Conservation (phyloP, 495 filamentous ascomycete species). For the Aspergillus affinis region DNA sequence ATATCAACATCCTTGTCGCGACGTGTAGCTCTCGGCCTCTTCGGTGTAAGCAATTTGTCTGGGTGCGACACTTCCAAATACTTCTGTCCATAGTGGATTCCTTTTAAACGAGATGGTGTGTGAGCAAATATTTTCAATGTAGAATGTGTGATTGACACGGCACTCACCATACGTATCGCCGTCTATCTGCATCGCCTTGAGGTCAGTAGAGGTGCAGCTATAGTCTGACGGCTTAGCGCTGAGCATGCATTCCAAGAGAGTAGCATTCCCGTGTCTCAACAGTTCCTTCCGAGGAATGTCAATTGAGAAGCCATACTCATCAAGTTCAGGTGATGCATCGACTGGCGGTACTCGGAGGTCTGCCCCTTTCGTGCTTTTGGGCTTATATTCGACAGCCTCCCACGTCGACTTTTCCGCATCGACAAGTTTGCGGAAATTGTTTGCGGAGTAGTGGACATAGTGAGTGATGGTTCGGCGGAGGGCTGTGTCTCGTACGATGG, state of each 20-base stretch:
- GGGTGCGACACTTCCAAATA: neutral
- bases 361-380: slow-evolving; percentile 36
- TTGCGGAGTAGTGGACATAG: slow-evolving; percentile 58
- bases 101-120: slow-evolving; percentile 7
- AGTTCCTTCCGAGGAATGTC: slow-evolving; percentile 30
- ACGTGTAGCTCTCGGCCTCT: neutral
- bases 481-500: slow-evolving; percentile 60
- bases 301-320: slow-evolving; percentile 54
- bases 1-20: slow-evolving; percentile 1
- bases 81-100: slow-evolving; percentile 9
- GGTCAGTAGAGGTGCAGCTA: slow-evolving; percentile 34
- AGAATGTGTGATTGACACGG: neutral
- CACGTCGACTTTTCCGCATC: slow-evolving; percentile 53
- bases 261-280: slow-evolving; percentile 44
- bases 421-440: slow-evolving; percentile 57
- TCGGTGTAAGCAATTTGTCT: neutral
- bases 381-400: slow-evolving; percentile 55
- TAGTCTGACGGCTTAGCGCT: slow-evolving; percentile 33
- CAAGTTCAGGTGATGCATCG: slow-evolving; percentile 40
- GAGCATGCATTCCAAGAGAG: slow-evolving; percentile 44
- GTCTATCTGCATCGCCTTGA: slow-evolving; percentile 21
- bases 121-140: neutral
- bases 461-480: slow-evolving; percentile 52
- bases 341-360: slow-evolving; percentile 32
- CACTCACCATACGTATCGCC: slow-evolving; percentile 37